Base-by-base conservation (phyloP, 768 basidiomycete species). In the Candolleomyces efflorescens region DNA sequence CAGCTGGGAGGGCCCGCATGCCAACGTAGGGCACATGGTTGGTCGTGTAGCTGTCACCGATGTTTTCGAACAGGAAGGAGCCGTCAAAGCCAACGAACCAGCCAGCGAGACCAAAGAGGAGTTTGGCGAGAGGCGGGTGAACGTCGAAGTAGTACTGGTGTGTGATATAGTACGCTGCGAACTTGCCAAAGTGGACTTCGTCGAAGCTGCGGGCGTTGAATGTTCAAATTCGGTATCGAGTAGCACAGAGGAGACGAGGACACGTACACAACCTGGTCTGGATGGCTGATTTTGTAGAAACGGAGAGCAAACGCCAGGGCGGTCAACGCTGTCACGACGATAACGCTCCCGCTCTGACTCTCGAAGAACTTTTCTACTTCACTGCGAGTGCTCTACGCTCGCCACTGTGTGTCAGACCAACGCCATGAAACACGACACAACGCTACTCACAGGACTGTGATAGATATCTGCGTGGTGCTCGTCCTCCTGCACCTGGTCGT, bases 61-160 rank as follows among this genome's bases (percentile, higher is more conserved):
- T 98, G 65, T 86, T 88, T 59, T 97, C 91, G 77, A 99, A 99
- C 26, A 85, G 80, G 73, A 98, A 99, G 52, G 87, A 78, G 41
- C 97, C 97, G 63, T 98, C 90, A 67, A 95, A 98, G 10, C 96
- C 97, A 27, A 94, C 92, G 57, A 95, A 90, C 93, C 93, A 98
- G 60, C 94, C 97, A 26, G 92, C 91, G 36, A 97, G 81, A 43
- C 88, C 97, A 67, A 96, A 92, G 23, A 99, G 79, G 59, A 99
- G 82, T 71, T 99, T 99, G 43, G 97, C 95, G 53, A 98, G 84
- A 2, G 97, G 97, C 38, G 97, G 97, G 67, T 99, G 97, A 7
- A 99, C 96, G 69, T 99, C 97, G 78, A 99, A 99, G 75, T 98
- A 98, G 77, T 98, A 99, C 73, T 97, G 85, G 62, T 96, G 82